Conservation (phyloP, 495 filamentous ascomycete genomes). For the Xylaria flabelliformis region DNA sequence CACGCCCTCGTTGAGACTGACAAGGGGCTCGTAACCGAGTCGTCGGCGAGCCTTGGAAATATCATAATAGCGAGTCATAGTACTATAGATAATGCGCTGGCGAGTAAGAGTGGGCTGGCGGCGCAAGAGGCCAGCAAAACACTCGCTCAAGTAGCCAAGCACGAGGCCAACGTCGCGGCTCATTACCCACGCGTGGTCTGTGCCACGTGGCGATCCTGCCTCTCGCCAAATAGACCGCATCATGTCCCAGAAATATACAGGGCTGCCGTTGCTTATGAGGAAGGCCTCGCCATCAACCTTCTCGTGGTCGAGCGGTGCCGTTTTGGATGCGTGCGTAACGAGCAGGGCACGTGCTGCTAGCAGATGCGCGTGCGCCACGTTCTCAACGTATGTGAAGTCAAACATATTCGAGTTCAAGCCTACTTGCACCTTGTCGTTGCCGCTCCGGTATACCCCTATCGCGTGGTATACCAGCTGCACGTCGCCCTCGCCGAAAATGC, state of each 20-base stretch:
- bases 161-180: constrained; percentile 65
- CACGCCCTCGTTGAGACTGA: constrained; percentile 78
- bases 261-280: constrained; percentile 91
- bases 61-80: constrained; percentile 86
- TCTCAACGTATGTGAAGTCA: constrained; percentile 83
- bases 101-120: constrained; percentile 78
- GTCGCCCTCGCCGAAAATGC: constrained; percentile 92
- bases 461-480: constrained; percentile 67
- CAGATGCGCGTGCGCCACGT: constrained; percentile 77
- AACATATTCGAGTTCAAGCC: constrained; percentile 88
- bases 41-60: constrained; percentile 82
- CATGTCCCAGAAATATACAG: constrained; percentile 97
- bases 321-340: constrained; percentile 58
- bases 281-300: constrained; percentile 92
- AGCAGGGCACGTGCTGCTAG: constrained; percentile 77
- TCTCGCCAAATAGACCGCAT: constrained; percentile 77
- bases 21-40: constrained; percentile 76
- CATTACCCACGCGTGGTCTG: constrained; percentile 73
- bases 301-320: constrained; percentile 72
- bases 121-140: constrained; percentile 68
- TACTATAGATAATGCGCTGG: constrained; percentile 74
- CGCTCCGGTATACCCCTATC: constrained; percentile 66
- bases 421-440: constrained; percentile 80
- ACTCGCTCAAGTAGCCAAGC: constrained; percentile 74
- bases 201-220: constrained; percentile 67